Evolutionary conservation across 495 filamentous ascomycete genomes (phyloP).

Genomic region (Trichoderma gamsii): DNA sequence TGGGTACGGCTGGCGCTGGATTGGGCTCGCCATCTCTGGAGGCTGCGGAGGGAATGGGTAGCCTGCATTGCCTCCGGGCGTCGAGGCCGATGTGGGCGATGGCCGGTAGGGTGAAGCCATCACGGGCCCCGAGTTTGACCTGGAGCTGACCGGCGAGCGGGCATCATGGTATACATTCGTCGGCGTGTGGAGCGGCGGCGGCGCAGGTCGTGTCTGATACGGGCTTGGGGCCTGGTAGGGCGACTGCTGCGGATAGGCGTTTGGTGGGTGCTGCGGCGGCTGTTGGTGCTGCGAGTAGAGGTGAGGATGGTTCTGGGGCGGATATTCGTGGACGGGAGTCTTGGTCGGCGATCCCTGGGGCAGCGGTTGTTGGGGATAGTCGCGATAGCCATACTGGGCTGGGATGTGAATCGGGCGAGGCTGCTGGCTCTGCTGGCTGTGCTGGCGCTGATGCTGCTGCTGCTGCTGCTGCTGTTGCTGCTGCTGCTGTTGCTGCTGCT

Average conservation of each 20-base stretch:
- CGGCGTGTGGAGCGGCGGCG: conserved; percentile 48
- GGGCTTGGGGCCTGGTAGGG: conserved; percentile 35
- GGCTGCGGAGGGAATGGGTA: conserved; percentile 51
- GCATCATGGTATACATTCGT: conserved; percentile 39
- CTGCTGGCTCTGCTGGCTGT: conserved; percentile 22
- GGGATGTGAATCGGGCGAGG: neutral
- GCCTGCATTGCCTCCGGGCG: conserved; percentile 35
- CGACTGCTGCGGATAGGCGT: conserved; percentile 20
- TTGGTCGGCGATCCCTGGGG: conserved; percentile 29
- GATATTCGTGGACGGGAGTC: conserved; percentile 45
- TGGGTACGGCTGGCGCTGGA: conserved; percentile 44
- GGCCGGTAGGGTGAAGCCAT: conserved; percentile 39
- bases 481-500: conserved; percentile 27
- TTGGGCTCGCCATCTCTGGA: conserved; percentile 46
- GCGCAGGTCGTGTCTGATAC: conserved; percentile 41
- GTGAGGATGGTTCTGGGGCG: conserved; percentile 33
- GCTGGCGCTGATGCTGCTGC: conserved; percentile 25
- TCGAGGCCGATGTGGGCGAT: conserved; percentile 38
- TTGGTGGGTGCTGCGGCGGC: conserved; percentile 8
- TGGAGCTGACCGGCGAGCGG: conserved; percentile 42
- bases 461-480: conserved; percentile 24
- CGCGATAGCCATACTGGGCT: conserved; percentile 11
- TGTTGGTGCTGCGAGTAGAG: conserved; percentile 23
- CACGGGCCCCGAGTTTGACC: conserved; percentile 43
- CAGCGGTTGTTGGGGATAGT: conserved; percentile 25